phyloP scores from a whole-genome alignment of 768 basidiomycete species.

The Mycena albidolilacea region DNA sequence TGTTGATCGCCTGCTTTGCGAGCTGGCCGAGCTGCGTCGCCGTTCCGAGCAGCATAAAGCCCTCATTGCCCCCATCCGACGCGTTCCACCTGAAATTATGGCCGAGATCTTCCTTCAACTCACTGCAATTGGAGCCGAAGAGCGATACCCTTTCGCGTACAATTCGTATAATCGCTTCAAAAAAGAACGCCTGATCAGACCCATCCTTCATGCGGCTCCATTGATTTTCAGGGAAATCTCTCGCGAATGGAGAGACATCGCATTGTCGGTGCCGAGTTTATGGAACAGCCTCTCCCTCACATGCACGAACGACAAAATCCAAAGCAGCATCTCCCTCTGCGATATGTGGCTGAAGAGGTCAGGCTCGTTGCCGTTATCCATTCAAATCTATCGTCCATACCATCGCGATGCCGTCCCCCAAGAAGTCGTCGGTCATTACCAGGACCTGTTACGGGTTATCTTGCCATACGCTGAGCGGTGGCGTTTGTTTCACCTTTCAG shows the following conservation, averaged over 20 bases:
- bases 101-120: conserved; percentile 7
- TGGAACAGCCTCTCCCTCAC: conserved; percentile 4
- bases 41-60: conserved; percentile 6
- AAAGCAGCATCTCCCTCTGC: neutral
- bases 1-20: conserved; percentile 2
- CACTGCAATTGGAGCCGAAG: neutral
- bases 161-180: neutral
- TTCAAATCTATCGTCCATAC: neutral
- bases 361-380: conserved; percentile 12
- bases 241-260: conserved; percentile 3
- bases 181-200: neutral
- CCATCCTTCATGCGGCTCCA: neutral
- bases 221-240: conserved; percentile 3
- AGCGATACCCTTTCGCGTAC: neutral
- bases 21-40: conserved; percentile 4
- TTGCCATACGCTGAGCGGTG: neutral
- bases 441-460: neutral
- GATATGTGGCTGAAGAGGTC: conserved; percentile 5
- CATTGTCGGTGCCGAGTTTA: conserved; percentile 5
- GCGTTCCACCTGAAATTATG: neutral
- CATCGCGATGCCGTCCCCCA: neutral
- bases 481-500: neutral
- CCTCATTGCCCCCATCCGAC: conserved; percentile 16
- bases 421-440: neutral
- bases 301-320: neutral